Evolutionary conservation across 768 basidiomycete species (phyloP).

Genomic region (Auricularia heimuer): DNA sequence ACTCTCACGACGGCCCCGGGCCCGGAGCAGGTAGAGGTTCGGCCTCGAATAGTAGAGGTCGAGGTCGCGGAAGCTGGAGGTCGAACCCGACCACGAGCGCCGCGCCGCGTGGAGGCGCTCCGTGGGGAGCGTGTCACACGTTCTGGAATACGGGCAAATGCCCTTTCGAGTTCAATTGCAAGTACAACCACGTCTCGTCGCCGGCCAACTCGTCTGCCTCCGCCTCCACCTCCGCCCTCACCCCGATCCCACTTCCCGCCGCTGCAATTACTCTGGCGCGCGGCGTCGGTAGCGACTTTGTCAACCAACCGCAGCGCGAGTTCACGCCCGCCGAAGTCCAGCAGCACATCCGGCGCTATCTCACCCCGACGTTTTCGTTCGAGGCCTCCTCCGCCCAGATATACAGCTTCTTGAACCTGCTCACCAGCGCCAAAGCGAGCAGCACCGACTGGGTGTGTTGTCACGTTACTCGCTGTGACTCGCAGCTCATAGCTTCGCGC

Average conservation of each 20-base stretch:
- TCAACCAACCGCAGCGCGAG: background rate
- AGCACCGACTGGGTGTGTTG: conserved; percentile 16
- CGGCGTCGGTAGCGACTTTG: background rate
- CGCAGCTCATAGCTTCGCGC: background rate
- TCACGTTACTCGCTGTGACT: conserved; percentile 12
- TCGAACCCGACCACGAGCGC: no score
- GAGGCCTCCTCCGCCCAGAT: conserved; percentile 25
- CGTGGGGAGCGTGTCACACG: conserved; percentile 23
- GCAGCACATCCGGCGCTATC: conserved; percentile 32
- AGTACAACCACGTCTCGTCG: conserved; percentile 2
- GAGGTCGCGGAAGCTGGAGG: no score
- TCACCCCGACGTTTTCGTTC: conserved; percentile 37
- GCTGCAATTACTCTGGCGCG: background rate
- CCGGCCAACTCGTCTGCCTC: background rate
- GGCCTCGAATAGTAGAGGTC: no score
- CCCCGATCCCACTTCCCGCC: background rate
- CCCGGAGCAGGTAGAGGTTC: no score
- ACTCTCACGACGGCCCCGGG: no score
- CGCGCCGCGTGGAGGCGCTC: no score
- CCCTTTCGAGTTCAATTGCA: conserved; percentile 26
- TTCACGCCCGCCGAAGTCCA: conserved; percentile 41
- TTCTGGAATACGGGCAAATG: conserved; percentile 32
- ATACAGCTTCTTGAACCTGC: conserved; percentile 32
- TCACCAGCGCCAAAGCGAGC: conserved; percentile 9
- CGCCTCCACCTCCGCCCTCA: background rate